These are phyloP conservation scores for Chondrus crispus DNA, from an alignment of 23 red algal species.

Conservation along the genomic window DNA sequence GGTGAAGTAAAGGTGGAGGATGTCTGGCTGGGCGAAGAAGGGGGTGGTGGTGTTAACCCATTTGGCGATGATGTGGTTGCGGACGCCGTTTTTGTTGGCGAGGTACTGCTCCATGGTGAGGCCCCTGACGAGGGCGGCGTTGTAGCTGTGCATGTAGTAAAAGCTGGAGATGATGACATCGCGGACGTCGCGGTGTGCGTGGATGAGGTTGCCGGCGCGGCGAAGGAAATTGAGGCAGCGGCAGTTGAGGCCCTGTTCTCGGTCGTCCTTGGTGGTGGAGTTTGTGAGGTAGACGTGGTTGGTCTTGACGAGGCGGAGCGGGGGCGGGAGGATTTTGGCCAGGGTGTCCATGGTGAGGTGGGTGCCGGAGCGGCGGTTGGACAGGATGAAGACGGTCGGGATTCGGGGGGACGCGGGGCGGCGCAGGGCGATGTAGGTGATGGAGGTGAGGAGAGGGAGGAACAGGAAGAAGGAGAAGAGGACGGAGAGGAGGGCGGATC, in stretches of 20 bases:
- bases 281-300: background rate
- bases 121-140: background rate
- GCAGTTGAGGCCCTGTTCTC: background rate
- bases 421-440: background rate
- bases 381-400: background rate
- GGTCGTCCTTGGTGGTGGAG: background rate
- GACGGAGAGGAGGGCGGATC: background rate
- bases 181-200: slow-evolving; percentile 4
- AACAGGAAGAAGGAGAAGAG: background rate
- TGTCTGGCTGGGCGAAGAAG: background rate
- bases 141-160: background rate
- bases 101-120: background rate
- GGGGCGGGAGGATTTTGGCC: background rate
- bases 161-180: background rate
- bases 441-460: background rate
- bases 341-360: background rate
- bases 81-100: background rate
- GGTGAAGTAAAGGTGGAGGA: background rate
- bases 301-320: background rate
- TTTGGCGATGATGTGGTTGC: background rate
- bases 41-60: slow-evolving; percentile 14
- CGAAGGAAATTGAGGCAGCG: background rate
- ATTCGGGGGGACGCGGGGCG: background rate
- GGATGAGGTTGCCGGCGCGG: background rate
- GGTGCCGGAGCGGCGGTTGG: background rate